Percentiles rank a stretch among this genome's conserved stretches.
Evolutionary conservation across 768 basidiomycete genomes (phyloP).

Genomic region (Ramaria sp.): DNA sequence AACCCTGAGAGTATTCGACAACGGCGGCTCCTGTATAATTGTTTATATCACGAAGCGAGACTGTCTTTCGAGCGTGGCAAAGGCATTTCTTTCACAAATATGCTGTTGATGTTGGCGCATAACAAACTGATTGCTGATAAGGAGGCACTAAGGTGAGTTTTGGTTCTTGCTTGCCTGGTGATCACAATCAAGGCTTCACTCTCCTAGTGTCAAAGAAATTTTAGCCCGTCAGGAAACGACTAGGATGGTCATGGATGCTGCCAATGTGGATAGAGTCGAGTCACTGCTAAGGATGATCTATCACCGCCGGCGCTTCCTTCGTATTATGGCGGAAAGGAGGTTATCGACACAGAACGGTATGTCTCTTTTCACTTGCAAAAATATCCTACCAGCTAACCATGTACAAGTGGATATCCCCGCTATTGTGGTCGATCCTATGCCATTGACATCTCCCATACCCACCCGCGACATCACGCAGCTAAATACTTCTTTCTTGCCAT

Average conservation of each 20-base stretch:
- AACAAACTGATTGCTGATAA: conserved; percentile 86
- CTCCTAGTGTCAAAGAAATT: conserved; percentile 68
- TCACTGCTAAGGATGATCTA: conserved; percentile 72
- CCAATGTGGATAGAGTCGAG: conserved; percentile 76
- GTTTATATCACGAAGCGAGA: conserved; percentile 79
- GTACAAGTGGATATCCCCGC: conserved; percentile 49
- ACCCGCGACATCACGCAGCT: conserved; percentile 45
- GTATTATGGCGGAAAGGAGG: conserved; percentile 32
- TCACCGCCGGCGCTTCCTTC: conserved; percentile 58
- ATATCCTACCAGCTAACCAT: background rate
- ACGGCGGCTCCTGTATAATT: conserved; percentile 59
- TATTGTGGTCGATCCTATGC: conserved; percentile 50
- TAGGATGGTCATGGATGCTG: conserved; percentile 70
- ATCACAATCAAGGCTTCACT: background rate
- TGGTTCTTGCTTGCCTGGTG: background rate
- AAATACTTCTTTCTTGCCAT: background rate
- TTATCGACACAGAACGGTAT: conserved; percentile 22
- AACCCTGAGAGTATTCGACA: conserved; percentile 54
- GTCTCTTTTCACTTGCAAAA: background rate
- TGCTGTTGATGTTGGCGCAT: conserved; percentile 81
- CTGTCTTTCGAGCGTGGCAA: conserved; percentile 59
- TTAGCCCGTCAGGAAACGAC: conserved; percentile 66
- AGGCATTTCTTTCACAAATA: conserved; percentile 85
- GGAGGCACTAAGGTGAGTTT: conserved; percentile 77
- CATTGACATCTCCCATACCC: conserved; percentile 39